phyloP scores from a whole-genome alignment of 805 yeast species.

The Priceomyces haplophilus region DNA sequence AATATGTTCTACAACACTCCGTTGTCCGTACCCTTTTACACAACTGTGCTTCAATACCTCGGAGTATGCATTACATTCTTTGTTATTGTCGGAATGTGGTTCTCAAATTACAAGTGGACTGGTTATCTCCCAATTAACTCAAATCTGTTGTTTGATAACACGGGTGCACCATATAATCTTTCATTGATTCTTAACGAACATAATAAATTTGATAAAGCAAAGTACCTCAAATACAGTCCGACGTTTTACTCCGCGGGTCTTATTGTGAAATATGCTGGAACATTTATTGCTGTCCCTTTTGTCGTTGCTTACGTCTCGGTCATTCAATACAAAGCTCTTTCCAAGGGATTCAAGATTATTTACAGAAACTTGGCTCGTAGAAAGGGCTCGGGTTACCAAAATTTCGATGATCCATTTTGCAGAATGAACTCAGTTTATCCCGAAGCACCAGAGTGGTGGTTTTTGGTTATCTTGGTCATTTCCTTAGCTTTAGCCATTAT shows the following conservation, averaged over 20 bases:
- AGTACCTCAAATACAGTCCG: slow-evolving; percentile 24
- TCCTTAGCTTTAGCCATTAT: slow-evolving; percentile 32
- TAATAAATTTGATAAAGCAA: slow-evolving; percentile 23
- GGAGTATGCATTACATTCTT: slow-evolving; percentile 19
- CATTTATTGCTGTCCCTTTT: slow-evolving; percentile 27
- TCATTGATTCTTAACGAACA: slow-evolving; percentile 32
- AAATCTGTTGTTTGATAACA: slow-evolving; percentile 44
- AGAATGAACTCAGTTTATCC: slow-evolving; percentile 31
- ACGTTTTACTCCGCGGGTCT: slow-evolving; percentile 30
- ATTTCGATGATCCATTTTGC: slow-evolving; percentile 31
- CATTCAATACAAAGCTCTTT: slow-evolving; percentile 4
- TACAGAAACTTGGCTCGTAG: slow-evolving; percentile 11
- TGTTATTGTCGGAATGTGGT: slow-evolving; percentile 20
- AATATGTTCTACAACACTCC: slow-evolving; percentile 41
- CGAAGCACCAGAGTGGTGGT: slow-evolving; percentile 36
- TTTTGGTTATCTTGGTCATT: slow-evolving; percentile 22
- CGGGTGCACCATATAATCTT: slow-evolving; percentile 45
- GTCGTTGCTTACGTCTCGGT: slow-evolving; percentile 40
- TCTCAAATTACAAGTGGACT: slow-evolving; percentile 22
- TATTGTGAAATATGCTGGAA: slow-evolving; percentile 26
- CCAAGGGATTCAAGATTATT: slow-evolving; percentile 22
- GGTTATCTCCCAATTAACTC: slow-evolving; percentile 38
- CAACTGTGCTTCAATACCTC: slow-evolving; percentile 11
- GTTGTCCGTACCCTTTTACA: slow-evolving; percentile 44
- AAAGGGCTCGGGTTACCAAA: slow-evolving; percentile 25